phyloP scores from a whole-genome alignment of 331 rosid species.

The Cydonia oblonga region DNA sequence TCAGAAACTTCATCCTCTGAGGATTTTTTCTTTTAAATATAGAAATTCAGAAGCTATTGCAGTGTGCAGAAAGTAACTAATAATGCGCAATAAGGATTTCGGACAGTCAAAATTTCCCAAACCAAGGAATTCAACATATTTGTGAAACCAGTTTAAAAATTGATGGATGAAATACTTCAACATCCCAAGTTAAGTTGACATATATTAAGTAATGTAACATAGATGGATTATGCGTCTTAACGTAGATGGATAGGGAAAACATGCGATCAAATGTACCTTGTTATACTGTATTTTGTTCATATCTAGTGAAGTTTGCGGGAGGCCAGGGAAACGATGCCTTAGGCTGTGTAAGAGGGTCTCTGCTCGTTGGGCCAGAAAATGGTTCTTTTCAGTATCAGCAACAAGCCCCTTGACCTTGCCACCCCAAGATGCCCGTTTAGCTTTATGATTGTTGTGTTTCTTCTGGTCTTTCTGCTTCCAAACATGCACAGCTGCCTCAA shows the following conservation, averaged over 20 bases:
- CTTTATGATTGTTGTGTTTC: slow-evolving; percentile 35
- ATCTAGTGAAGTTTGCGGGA: slow-evolving; percentile 83
- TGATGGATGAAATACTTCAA: neutral
- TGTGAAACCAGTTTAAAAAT: neutral
- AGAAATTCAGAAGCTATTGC: neutral
- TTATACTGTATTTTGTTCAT: slow-evolving; percentile 15
- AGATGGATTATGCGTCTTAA: neutral
- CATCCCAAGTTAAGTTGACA: neutral
- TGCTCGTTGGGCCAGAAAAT: slow-evolving; percentile 53
- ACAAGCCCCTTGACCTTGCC: slow-evolving; percentile 92
- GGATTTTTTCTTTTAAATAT: neutral
- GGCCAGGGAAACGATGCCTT: slow-evolving; percentile 71
- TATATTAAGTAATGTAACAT: neutral
- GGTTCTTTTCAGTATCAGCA: slow-evolving; percentile 40
- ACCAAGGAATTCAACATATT: neutral
- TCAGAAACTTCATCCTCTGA: neutral
- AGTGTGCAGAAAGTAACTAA: neutral
- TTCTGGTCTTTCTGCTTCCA: slow-evolving; percentile 67
- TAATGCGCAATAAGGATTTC: neutral
- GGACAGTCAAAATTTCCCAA: neutral
- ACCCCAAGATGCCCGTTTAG: slow-evolving; percentile 72
- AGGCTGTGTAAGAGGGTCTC: slow-evolving; percentile 67
- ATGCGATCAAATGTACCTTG: slow-evolving; percentile 31
- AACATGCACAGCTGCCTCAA: slow-evolving; percentile 28
- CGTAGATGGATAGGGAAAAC: neutral